Conservation (phyloP, 192 early-diverging fungal genomes). For the Podila epigama region DNA sequence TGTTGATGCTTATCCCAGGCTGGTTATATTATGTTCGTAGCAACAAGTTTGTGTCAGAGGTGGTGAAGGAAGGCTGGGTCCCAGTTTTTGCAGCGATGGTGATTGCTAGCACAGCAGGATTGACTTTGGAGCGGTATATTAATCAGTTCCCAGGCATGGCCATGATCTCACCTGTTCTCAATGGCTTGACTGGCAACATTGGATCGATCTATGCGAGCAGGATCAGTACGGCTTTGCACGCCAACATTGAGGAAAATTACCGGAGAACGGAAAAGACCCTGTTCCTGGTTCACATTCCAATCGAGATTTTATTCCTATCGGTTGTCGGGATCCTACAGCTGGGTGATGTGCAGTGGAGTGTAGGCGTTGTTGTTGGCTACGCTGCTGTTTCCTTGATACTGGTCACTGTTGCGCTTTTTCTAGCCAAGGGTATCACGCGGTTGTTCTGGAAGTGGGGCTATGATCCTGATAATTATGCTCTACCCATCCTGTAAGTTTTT, state of each 20-base stretch:
- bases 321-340: constrained; percentile 27
- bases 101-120: constrained; percentile 73
- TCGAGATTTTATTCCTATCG: constrained; percentile 69
- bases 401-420: constrained; percentile 57
- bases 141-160: constrained; percentile 71
- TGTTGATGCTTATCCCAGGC: constrained; percentile 52
- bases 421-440: constrained; percentile 65
- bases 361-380: constrained; percentile 23
- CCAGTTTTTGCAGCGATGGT: constrained; percentile 79
- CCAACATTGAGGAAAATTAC: constrained; percentile 54
- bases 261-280: constrained; percentile 65
- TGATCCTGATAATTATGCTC: constrained; percentile 79
- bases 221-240: constrained; percentile 77
- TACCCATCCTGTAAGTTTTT: constrained; percentile 66
- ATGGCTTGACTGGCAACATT: constrained; percentile 78
- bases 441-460: constrained; percentile 70
- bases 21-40: constrained; percentile 59
- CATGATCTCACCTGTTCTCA: constrained; percentile 72
- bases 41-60: constrained; percentile 70
- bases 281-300: constrained; percentile 73
- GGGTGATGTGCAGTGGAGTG: constrained; percentile 44
- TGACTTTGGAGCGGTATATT: constrained; percentile 72
- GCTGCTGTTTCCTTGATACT: constrained; percentile 13
- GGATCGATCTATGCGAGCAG: constrained; percentile 81
- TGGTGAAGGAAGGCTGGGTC: constrained; percentile 76